phyloP scores from a whole-genome alignment of 2,329 filamentous ascomycete species.

The Fusarium irregulare region DNA sequence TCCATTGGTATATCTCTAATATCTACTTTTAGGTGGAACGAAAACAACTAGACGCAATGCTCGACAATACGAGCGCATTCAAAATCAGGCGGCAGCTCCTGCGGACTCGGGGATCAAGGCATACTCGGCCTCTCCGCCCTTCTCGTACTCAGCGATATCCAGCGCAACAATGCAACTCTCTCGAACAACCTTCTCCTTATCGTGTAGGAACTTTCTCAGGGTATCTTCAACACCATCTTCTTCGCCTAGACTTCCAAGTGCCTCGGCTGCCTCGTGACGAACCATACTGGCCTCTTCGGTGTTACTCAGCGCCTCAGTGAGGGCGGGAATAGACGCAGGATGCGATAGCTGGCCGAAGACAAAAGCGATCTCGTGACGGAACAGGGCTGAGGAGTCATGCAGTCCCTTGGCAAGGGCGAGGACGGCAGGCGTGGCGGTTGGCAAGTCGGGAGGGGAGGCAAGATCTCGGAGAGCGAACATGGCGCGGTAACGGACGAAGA shows the following conservation, averaged over 20 bases:
- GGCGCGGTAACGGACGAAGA: conserved; percentile 94
- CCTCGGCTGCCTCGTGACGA: conserved; percentile 95
- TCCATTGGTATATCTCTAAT: conserved; percentile 43
- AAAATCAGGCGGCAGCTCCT: conserved; percentile 55
- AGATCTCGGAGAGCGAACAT: conserved; percentile 98
- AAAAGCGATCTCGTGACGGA: conserved; percentile 97
- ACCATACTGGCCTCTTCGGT: conserved; percentile 93
- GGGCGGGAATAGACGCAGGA: conserved; percentile 93
- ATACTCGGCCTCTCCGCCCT: conserved; percentile 88
- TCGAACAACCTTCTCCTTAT: conserved; percentile 91
- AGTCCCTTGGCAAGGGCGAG: conserved; percentile 88
- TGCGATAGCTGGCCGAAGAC: conserved; percentile 97
- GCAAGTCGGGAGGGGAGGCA: conserved; percentile 89
- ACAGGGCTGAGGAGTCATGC: conserved; percentile 86
- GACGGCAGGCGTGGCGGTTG: conserved; percentile 89
- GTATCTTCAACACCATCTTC: conserved; percentile 92
- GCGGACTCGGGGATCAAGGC: conserved; percentile 81
- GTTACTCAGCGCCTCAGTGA: conserved; percentile 82
- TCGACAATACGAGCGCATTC: conserved; percentile 29
- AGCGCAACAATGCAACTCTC: conserved; percentile 95
- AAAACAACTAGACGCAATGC: conserved; percentile 64
- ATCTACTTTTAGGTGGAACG: conserved; percentile 59
- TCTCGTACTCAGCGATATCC: conserved; percentile 98
- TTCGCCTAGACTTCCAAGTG: conserved; percentile 91
- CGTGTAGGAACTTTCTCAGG: conserved; percentile 84